Evolutionary conservation across 352 stramenopile genomes (phyloP).

Genomic region (Phytopythium litorale): DNA sequence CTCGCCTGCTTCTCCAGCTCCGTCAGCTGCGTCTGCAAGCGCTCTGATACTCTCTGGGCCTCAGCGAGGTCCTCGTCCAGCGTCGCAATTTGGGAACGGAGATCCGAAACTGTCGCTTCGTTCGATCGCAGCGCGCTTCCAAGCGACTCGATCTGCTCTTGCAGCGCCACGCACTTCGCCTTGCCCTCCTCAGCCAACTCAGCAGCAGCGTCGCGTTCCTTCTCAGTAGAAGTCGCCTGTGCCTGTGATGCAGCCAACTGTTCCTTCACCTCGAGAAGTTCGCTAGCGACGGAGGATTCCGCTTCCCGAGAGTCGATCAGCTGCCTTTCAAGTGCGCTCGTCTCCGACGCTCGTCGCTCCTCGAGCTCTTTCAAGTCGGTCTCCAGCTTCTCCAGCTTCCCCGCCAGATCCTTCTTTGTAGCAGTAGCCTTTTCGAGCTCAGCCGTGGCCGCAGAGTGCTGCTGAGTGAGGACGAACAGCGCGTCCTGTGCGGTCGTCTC

Average conservation of each 20-base stretch:
- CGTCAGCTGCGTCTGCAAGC: neutral
- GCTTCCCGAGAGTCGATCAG: neutral
- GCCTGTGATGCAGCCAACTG: conserved; percentile 9
- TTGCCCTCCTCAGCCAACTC: neutral
- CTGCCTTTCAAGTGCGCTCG: conserved; percentile 8
- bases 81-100: conserved; percentile 1
- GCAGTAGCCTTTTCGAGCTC: conserved; percentile 4
- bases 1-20: neutral
- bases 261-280: conserved; percentile 8
- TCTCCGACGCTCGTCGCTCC: conserved; percentile 10
- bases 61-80: neutral
- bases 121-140: neutral
- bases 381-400: conserved; percentile 6
- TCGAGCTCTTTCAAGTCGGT: conserved; percentile 13
- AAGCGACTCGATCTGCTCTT: neutral
- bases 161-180: neutral
- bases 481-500: conserved; percentile 8
- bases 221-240: neutral
- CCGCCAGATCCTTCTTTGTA: neutral
- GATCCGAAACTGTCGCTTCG: conserved; percentile 1
- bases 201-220: conserved; percentile 1
- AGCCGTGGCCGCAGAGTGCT: conserved; percentile 1
- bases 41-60: neutral
- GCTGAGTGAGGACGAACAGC: conserved; percentile 7
- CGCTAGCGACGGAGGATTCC: conserved; percentile 2